Evolutionary conservation across 2,329 filamentous ascomycete genomes (phyloP), one percentile per base, ranked within the genome.

Genomic region (Harringtonia lauricola): DNA sequence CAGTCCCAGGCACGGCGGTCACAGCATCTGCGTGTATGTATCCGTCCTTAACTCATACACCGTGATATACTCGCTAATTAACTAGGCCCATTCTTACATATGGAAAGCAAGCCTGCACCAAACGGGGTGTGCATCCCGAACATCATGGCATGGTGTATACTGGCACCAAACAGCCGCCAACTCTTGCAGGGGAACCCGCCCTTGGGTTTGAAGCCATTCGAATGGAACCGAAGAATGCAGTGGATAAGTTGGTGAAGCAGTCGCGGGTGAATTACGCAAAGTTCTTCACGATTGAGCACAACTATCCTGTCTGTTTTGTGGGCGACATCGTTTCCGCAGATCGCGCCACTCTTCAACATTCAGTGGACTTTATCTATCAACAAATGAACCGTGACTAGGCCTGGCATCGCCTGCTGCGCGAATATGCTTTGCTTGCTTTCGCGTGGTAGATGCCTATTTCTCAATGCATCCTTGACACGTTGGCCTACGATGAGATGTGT

Each of bases 211-310:
- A 51, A 0, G 65, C 73, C 0, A 63, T 76, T 30, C 58, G 58
- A 24, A 61, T 74, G 35, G 55, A 62, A 1, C 64, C 76, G 18
- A 59, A 55, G 18, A 57, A 62, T 4, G 56, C 60, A 14, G 62
- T 60, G 28, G 71, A 77, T 47, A 65, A 57, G 43, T 61, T 78
- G 8, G 61, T 62, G 12, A 61, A 51, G 26, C 66, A 71, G 47
- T 79, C 74, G 13, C 67, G 74, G 6, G 65, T 76, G 50, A 76
- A 78, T 57, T 78, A 77, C 55, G 68, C 71, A 6, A 77, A 77
- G 49, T 59, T 72, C 7, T 63, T 67, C 24, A 74, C 71, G 3
- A 62, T 79, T 22, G 72, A 77, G 54, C 74, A 78, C 57, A 79
- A 79, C 51, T 60, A 70, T 51, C 67, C 64, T 37, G 71, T 78